Base-by-base conservation (phyloP, 176 grass and related monocot species). In the Aegilops bicornis region DNA sequence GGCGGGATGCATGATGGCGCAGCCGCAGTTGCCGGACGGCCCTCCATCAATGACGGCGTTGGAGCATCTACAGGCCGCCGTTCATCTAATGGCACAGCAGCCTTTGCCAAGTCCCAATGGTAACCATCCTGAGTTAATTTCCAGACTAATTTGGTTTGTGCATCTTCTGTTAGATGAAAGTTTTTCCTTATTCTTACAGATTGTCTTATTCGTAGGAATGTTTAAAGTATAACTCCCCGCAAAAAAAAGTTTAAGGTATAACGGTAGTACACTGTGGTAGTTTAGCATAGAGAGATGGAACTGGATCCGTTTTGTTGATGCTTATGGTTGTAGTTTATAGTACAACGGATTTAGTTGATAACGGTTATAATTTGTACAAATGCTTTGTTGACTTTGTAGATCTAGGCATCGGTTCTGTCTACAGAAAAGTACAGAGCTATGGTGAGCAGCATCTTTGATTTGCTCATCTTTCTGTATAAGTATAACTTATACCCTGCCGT, bases 61-160 rank as follows among this genome's bases (percentile, higher is more conserved):
- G 2, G 36, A 42, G 20, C 69, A 42, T 20, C 35, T 40, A 7
- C 69, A 72, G 4, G 39, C 39, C 39, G 69, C 20, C 36, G 69
- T 72, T 7, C 33, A 72, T 19, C 11, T 40, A 30, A 22, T 62
- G 14, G 75, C 47, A 12, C 80, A n/a, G 31, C 35, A 22, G 2
- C 81, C 59, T 19, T 48, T 91, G 11, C 64, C 89, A 27, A 23
- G 33, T 11, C 73, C 76, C 77, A 92, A 97, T 36, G 86, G 83
- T 15, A 79, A 77, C 7, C 86, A 77, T 40, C 8, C 39, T 40
- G 39, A 40, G 39, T 40, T 40, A 37, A 37, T 37, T 37, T 27
- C 45, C 82, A 3, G 78, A 90, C 52, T 88, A 90, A 77, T 70
- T 69, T n/a, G 91, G 93, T 95, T 76, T 23, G 87, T 87, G 27